Evolutionary conservation across 176 grass and related monocot genomes (phyloP).

Genomic region (Oropetium thomaeum): DNA sequence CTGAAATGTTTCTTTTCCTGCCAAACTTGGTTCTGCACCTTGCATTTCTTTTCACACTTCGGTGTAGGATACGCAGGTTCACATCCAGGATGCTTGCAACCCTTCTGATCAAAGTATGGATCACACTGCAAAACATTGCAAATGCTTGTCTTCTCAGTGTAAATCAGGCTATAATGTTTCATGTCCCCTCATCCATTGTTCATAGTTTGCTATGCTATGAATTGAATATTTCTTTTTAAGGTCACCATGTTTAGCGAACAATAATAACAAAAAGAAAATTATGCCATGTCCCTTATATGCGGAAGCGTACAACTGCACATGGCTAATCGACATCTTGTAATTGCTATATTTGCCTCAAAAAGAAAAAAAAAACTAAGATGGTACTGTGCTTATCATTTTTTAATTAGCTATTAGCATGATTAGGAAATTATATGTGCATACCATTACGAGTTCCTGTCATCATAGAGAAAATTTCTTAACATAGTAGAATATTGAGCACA

Average conservation of each 20-base stretch:
- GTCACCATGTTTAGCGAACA: neutral
- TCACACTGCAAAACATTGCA: conserved; percentile 61
- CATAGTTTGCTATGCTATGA: neutral
- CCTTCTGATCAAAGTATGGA: conserved; percentile 85
- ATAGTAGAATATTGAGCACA: neutral
- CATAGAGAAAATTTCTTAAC: neutral
- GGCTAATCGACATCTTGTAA: neutral
- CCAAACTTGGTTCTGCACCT: conserved; percentile 81
- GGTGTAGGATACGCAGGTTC: conserved; percentile 80
- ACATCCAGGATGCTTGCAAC: conserved; percentile 81
- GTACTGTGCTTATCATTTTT: neutral
- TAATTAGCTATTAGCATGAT: neutral
- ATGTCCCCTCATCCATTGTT: neutral
- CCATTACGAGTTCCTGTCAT: neutral
- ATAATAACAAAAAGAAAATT: neutral
- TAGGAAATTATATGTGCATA: neutral
- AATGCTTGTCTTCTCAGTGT: conserved; percentile 2
- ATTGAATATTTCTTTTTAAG: neutral
- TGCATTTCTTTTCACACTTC: conserved; percentile 78
- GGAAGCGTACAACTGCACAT: neutral
- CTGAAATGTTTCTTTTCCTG: conserved; percentile 72
- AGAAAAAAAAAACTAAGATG: neutral
- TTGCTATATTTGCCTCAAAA: neutral
- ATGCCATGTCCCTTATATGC: neutral
- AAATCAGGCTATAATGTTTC: conserved; percentile 21